Base-by-base conservation (phyloP, 441 rosid genomes). In the Kokia cookei region DNA sequence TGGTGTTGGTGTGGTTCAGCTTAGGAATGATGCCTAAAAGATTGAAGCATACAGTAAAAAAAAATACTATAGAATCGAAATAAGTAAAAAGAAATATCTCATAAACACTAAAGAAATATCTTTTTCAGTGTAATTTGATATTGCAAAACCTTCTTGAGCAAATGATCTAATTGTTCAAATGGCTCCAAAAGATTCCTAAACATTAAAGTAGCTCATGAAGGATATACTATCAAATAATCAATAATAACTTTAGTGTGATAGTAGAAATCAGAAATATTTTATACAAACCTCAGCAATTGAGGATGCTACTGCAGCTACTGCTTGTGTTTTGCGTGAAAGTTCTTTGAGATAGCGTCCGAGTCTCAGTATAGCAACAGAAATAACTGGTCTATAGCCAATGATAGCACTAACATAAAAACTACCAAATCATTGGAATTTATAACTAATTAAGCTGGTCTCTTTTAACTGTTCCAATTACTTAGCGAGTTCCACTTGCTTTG, bases 121-220 rank as follows among this genome's bases (percentile, higher is more conserved):
- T 86, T 95, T 90, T 73, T 88, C 78, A 2, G 97, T 85, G 83
- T 95, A 95, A 58, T 80, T 83, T 64, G 95, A 93, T 73, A 88
- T 85, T 78, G 86, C 92, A 75, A 79, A 80, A 62, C 69, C 64
- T 88, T 96, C 97, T 84, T 93, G 94, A 11, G 99, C 97, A 80
- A 90, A 96, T 78, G 98, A 90, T 86, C 98, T 87, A 40, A 96
- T 98, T 0, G 99, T 96, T 63, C 97, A 92, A 73, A 93, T 85
- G 32, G 99, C 97, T 12, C 99, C 97, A 82, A 96, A 93, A 73
- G 99, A 87, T 86, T 96, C 99, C 98, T 93, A 72, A 59, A 81
- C 9, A 78, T 71, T 29, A 73, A 62, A 57, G 71, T 43, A 54
- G 12, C 50, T 45, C 48, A 47, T 76, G 73, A 54, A 13, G 11